phyloP scores from a whole-genome alignment of 2,329 filamentous ascomycete genomes.

The Colletotrichum falcatum region DNA sequence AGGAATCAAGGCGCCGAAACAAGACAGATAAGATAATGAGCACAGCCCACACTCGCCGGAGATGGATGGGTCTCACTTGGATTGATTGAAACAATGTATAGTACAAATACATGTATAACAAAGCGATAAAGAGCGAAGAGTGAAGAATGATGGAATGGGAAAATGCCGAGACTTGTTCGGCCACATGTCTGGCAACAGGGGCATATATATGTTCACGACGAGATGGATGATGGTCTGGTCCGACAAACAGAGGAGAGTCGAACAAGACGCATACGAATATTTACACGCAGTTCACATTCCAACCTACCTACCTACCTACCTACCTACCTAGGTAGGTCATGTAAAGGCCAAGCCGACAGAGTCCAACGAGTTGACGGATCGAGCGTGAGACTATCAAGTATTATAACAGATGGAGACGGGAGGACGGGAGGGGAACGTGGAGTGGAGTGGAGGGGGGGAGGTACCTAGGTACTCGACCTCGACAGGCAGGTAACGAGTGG shows the following conservation, averaged over 20 bases:
- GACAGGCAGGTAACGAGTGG: neutral
- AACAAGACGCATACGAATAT: neutral
- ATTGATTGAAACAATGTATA: neutral
- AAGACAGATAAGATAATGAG: conserved; percentile 23
- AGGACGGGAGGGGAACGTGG: neutral
- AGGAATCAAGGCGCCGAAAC: neutral
- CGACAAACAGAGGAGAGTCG: neutral
- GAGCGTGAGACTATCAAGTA: neutral
- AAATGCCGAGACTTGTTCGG: neutral
- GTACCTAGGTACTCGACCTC: neutral
- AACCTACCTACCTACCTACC: neutral
- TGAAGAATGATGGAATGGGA: neutral
- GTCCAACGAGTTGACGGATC: neutral
- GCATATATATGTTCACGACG: neutral
- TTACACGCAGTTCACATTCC: neutral
- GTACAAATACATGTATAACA: conserved; percentile 2
- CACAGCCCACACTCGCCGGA: neutral
- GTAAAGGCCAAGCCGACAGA: neutral
- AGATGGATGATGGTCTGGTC: neutral
- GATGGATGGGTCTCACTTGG: conserved; percentile 17
- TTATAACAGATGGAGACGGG: neutral
- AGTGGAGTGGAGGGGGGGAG: neutral
- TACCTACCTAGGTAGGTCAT: neutral
- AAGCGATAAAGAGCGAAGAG: neutral
- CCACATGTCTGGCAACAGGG: neutral